Base-by-base conservation (phyloP, 1,139 yeast species). In the Lodderomyces orthopsilosis region DNA sequence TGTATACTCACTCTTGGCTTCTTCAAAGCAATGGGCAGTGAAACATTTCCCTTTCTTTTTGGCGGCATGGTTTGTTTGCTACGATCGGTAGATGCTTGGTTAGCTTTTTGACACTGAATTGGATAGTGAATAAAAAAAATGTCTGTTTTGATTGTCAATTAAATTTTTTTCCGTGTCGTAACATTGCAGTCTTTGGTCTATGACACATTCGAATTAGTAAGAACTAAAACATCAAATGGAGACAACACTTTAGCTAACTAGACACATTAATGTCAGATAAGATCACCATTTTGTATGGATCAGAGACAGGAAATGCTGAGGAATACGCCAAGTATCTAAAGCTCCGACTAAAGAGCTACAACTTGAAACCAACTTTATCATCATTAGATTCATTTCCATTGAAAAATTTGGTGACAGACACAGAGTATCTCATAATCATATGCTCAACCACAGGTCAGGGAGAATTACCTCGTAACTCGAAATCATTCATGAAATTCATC, bases 371-470 rank as follows among this genome's bases (percentile, higher is more conserved):
- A 7, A 65, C 62, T 0, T 62, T 83, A 10, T 65, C 74, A 15
- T 59, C 85, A 0, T 63, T 89, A 55, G 94, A 90, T 52, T 84
- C 79, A 36, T 83, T 78, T 54, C 79, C 81, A 21, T 62, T 77
- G 50, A 74, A 70, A 54, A 70, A 68, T 46, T 66, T 78, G 41
- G 72, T 76, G 7, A 70, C 77, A 17, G 74, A 72, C 39, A 75
- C 77, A 35, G 59, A 67, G 32, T 68, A 74, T 37, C 68, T 89
- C 37, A 72, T 91, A 4, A 68, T 91, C 1, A 59, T 93, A 5
- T 85, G 95, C 56, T 83, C 97, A 1, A 93, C 99, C 0, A 85
- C 96, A 0, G 98, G 98, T 3, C 98, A 93, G 61, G 99, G 99
- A 14, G 97, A 86, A 51, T 62, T 93, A 26, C 98, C 99, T 0